Base-by-base conservation (phyloP, 129 eudicot genomes). In the Logfia minima region DNA sequence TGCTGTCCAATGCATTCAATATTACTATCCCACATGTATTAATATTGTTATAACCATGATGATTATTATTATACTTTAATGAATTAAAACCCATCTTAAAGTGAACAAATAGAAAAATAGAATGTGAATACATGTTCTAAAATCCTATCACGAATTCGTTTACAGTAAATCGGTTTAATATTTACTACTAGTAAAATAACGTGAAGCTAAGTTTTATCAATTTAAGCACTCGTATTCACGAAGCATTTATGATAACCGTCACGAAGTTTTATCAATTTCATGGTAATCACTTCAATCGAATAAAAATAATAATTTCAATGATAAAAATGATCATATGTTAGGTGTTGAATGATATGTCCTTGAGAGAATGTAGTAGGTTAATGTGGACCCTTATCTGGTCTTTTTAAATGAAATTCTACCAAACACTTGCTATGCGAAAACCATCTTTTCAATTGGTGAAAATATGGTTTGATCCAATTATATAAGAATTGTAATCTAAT, bases 361-460 rank as follows among this genome's bases (percentile, higher is more conserved):
- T 24, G 66, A 75, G 19, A 63, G 63, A 63, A 75, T 75, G 79
- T 64, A 43, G 79, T 75, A 39, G 79, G 48, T 63, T 28, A 62
- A 63, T 60, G 29, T 21, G 66, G 66, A 60, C 1, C 16, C 66
- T 21, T 60, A 60, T 21, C 65, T 59, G 31, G 13, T 59, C 11
- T 21, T 59, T 58, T 21, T 59, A 34, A 59, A 59, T 24, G 48
- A 2, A 19, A 60, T 26, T 60, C 4, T 60, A 60, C 65, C 65
- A 60, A 60, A 22, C 16, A 19, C 16, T 22, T 59, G 11, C 2
- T 8, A 55, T 55, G n/a, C 8, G 61, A n/a, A 60, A 60, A 22
- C 65, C 65, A 0, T 60, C 31, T 60, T 26, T 60, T 60, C 65
- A 19, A 22, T 60, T 5, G 32, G 32, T 23, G 32, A 5, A 60